Conservation (phyloP, 257 asterid species). For the Solanum ahanhuiri region DNA sequence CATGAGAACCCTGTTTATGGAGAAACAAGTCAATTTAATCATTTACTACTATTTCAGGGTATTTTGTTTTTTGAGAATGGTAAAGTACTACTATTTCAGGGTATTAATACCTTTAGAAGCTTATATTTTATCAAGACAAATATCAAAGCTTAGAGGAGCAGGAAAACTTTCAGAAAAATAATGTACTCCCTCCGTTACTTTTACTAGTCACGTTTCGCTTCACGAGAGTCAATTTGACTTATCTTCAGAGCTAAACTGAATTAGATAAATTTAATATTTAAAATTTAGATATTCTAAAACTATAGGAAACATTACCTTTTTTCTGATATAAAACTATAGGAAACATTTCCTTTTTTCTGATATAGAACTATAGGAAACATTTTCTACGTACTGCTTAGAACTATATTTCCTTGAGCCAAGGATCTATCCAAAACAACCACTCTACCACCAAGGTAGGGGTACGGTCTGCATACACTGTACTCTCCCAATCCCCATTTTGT, state of each 20-base stretch:
- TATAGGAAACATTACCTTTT: too few relatives aligned
- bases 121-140: not conserved
- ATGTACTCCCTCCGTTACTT: not conserved
- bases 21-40: not conserved
- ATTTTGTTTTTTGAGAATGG: too few relatives aligned
- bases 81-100: not conserved
- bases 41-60: not conserved
- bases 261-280: too few relatives aligned
- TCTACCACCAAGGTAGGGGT: not conserved
- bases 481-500: not conserved
- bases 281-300: not conserved
- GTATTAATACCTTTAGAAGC: not conserved
- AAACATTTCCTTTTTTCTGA: too few relatives aligned
- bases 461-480: not conserved
- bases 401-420: not conserved
- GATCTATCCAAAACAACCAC: not conserved
- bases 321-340: not conserved
- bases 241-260: not conserved
- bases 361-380: too few relatives aligned
- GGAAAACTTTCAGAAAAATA: not conserved
- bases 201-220: not conserved
- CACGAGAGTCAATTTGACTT: not conserved
- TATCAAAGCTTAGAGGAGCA: not conserved
- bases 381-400: not conserved
- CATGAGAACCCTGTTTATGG: conserved; percentile 48